Percentiles rank a stretch among this genome's conserved stretches.
Conservation (phyloP, 2,329 filamentous ascomycete species). For the Conoideocrella luteorostrata region DNA sequence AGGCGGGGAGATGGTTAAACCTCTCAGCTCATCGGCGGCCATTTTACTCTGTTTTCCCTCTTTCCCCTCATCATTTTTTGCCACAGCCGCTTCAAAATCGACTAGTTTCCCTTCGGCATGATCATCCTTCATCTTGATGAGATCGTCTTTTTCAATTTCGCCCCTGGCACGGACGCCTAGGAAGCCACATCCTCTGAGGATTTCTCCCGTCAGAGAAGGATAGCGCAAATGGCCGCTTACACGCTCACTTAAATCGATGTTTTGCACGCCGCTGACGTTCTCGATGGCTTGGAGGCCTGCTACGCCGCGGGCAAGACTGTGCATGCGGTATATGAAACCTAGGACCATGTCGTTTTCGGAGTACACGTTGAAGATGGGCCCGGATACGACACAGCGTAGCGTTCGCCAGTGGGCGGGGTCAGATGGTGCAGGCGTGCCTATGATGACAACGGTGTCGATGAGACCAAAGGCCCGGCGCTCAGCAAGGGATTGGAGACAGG, state of each 20-base stretch:
- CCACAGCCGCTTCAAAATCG: conserved; percentile 18
- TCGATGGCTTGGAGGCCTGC: conserved; percentile 73
- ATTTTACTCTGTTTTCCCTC: background rate
- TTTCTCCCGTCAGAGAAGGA: conserved; percentile 43
- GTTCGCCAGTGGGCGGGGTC: conserved; percentile 66
- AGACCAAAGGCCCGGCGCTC: conserved; percentile 76
- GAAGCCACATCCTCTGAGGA: conserved; percentile 47
- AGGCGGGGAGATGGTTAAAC: conserved; percentile 22
- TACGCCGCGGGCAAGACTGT: conserved; percentile 74
- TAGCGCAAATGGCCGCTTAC: conserved; percentile 49
- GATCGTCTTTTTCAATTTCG: conserved; percentile 45
- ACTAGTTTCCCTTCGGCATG: conserved; percentile 24
- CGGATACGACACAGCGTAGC: conserved; percentile 71
- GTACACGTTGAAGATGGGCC: conserved; percentile 81
- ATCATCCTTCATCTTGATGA: conserved; percentile 39
- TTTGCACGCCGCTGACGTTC: conserved; percentile 58
- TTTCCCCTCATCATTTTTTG: background rate
- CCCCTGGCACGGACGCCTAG: conserved; percentile 36
- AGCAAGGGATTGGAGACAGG: conserved; percentile 70
- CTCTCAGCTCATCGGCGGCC: conserved; percentile 20
- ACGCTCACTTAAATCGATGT: conserved; percentile 46
- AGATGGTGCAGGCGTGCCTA: conserved; percentile 74
- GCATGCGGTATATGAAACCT: conserved; percentile 79
- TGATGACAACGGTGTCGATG: conserved; percentile 74
- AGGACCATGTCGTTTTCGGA: conserved; percentile 83